Evolutionary conservation across 805 yeast species (phyloP).

Genomic region (Debaryomyces prosopidis): DNA sequence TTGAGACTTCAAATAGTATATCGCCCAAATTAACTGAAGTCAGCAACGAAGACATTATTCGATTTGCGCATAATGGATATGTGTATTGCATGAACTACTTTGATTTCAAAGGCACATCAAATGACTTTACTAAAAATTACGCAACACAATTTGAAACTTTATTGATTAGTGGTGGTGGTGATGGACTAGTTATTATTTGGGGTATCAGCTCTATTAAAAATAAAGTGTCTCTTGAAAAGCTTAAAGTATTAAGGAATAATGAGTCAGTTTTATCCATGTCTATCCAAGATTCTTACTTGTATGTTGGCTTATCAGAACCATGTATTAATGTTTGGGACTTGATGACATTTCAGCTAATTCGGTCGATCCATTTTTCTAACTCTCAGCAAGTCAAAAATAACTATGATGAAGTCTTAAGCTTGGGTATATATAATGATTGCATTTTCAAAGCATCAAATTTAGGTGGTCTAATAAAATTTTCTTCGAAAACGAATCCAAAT

Average conservation of each 20-base stretch:
- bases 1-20: slow-evolving; percentile 5
- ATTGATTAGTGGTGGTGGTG: slow-evolving; percentile 74
- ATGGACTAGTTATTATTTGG: slow-evolving; percentile 87
- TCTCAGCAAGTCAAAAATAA: slow-evolving; percentile 5
- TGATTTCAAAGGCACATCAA: neutral
- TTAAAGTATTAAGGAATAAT: slow-evolving; percentile 54
- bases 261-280: slow-evolving; percentile 74
- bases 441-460: slow-evolving; percentile 62
- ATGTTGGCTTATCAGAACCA: slow-evolving; percentile 80
- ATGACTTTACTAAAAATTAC: slow-evolving; percentile 20
- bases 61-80: slow-evolving; percentile 91
- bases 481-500: slow-evolving; percentile 17
- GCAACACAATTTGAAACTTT: slow-evolving; percentile 14
- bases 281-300: slow-evolving; percentile 64
- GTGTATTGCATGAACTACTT: slow-evolving; percentile 65
- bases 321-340: slow-evolving; percentile 83
- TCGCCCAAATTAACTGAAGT: slow-evolving; percentile 55
- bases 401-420: slow-evolving; percentile 48
- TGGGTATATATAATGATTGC: slow-evolving; percentile 56
- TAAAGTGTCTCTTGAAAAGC: slow-evolving; percentile 14
- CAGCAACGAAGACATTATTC: slow-evolving; percentile 61
- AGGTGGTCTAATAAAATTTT: slow-evolving; percentile 37
- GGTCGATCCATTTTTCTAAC: slow-evolving; percentile 36
- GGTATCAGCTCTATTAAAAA: slow-evolving; percentile 23
- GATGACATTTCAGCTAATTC: slow-evolving; percentile 69